Base-by-base conservation (phyloP, 1,284 basidiomycete species). In the Sanghuangporus weigelae region DNA sequence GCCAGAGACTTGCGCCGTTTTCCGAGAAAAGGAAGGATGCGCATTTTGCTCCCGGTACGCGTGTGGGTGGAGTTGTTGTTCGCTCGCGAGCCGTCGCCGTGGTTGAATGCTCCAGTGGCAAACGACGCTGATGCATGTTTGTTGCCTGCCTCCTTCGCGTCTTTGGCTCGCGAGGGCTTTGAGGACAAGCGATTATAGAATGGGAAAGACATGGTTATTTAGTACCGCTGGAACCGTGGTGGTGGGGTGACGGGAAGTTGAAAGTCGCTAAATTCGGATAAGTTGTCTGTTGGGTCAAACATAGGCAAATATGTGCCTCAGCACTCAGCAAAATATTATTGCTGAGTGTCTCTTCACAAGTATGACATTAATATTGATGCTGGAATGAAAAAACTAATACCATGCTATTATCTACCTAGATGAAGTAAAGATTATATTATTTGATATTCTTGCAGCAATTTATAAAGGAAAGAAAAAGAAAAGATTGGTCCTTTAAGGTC, bases 1-100 rank as follows among this genome's bases (percentile, higher is more conserved):
- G 61, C 64, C 31, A 66, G 36, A 7, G 64, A 66, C 61, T 66
- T 66, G 31, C 64, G 49, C 38, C 58, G 57, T 39, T 59, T 63
- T 36, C 56, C 61, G 8, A 66, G 53, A 42, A 66, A 66, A n/a
- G 64, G 64, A 21, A 64, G 56, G 11, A 63, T 59, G 2, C 64
- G 55, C 44, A 62, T 63, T 44, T 48, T 61, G 42, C 60, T 62
- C 21, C 55, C 57, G 19, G 26, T 48, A 11, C 55, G 53, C 7
- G 54, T 23, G 36, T 57, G 63, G 16, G 21, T 42, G 21, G 31
- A n/a, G 7, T 31, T 23, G 21, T 44, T 57, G 7, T 39, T 38
- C n/a, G 19, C 23, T 38, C 50, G 63, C 21, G 31, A 23, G 35
- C 59, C 10, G 35, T 59, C 58, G 38, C 40, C 38, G 12, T 57